These are phyloP conservation scores for Papiliotrema laurentii DNA, from an alignment of 1,284 basidiomycete species.

Conservation along the genomic window DNA sequence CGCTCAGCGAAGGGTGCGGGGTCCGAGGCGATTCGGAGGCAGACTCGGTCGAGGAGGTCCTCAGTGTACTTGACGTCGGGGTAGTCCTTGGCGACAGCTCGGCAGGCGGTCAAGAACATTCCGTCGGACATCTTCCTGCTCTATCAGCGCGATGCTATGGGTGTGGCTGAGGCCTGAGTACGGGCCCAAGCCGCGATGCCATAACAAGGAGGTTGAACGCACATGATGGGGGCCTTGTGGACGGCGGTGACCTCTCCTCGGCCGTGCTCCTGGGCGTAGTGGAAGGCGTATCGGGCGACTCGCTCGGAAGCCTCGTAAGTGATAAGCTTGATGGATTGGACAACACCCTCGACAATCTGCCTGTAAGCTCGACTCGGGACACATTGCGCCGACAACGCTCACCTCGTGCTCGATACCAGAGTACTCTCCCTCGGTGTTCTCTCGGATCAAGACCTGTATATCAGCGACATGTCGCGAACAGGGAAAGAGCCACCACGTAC, in stretches of 20 bases:
- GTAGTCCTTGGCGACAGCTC: conserved; percentile 94
- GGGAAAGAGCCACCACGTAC: conserved; percentile 36
- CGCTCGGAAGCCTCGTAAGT: conserved; percentile 99
- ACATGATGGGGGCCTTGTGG: conserved; percentile 99
- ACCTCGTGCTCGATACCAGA: conserved; percentile 52
- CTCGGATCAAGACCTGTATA: conserved; percentile 75
- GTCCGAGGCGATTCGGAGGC: conserved; percentile 89
- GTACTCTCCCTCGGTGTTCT: conserved; percentile 99
- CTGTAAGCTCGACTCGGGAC: neutral
- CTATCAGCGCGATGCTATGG: neutral
- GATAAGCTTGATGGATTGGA: conserved; percentile 99
- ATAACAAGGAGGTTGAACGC: conserved; percentile 5
- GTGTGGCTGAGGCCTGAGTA: no score
- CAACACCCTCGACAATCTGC: conserved; percentile 86
- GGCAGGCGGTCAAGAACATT: conserved; percentile 98
- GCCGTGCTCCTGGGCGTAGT: conserved; percentile 85
- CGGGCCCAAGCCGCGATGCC: no score
- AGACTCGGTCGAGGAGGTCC: conserved; percentile 94
- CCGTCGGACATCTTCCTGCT: conserved; percentile 95
- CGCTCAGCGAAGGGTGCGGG: conserved; percentile 90
- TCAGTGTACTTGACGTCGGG: conserved; percentile 92
- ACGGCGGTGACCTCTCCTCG: conserved; percentile 95
- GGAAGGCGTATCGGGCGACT: conserved; percentile 97
- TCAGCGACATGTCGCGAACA: neutral
- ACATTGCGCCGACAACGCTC: neutral